Evolutionary conservation across 2,329 filamentous ascomycete genomes (phyloP), one percentile per base, ranked within the genome.

Genomic region (Dryadomyces quercivorus): DNA sequence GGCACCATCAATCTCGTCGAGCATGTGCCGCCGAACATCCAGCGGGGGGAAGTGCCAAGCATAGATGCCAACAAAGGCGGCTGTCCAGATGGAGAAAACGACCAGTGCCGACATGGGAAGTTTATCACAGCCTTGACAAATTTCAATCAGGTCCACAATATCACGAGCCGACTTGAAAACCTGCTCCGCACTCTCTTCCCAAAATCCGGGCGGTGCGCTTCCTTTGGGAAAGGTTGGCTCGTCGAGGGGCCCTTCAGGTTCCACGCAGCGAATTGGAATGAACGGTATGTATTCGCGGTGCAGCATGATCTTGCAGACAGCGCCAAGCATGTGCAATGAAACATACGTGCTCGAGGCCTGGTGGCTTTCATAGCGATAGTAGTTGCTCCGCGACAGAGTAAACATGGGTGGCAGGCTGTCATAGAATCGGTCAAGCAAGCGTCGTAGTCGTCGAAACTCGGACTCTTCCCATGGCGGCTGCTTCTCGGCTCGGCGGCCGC

Each of bases 241-340:
- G 60, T 86, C 83, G 12, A 85, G 65, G 0, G 84, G 83, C 0
- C 78, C 78, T 40, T 68, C 60, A 0, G 77, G 77, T 20, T 63
- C 66, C 2, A 62, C 58, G 59, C 73, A 79, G 9, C 73, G 72
- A n/a, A 84, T 70, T 2, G 83, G 80, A 16, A 84, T 74, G 61
- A 84, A 85, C 0, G 83, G 82, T 26, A 86, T 74, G 58, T 83
- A 86, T 63, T 86, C 82, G 58, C 84, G 74, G 61, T 86, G 81
- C 31, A 87, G 71, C 69, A 85, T 80, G 58, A 88, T 82, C 55
- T 77, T 75, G 63, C 81, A 86, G 2, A 87, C 70, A 1, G 78
- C 76, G 56, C 80, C 77, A 1, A 86, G 75, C 60, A 82, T 81
- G 61, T 88, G 85, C 54, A 88, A 69, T 3, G 85, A 75, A 10